Percentiles rank a stretch among this genome's conserved stretches.
Evolutionary conservation across 768 basidiomycete genomes (phyloP).

Genomic region (Boletus pseudopeckii): DNA sequence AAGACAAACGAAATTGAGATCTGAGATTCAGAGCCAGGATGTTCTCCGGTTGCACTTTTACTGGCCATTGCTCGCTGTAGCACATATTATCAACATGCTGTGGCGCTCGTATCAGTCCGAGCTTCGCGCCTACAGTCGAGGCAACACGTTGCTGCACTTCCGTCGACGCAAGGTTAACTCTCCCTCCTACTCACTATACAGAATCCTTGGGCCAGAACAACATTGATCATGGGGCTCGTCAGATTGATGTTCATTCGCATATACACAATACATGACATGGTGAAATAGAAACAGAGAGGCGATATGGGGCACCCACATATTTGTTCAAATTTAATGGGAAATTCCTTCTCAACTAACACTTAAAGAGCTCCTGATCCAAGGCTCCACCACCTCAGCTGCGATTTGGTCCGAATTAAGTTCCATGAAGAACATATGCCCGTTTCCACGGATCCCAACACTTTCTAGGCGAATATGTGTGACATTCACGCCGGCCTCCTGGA

Average conservation of each 20-base stretch:
- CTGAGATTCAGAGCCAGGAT: neutral
- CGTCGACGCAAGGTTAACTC: neutral
- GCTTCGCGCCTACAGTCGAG: no score
- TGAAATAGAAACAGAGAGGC: no score
- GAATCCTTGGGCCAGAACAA: neutral
- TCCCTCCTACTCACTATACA: neutral
- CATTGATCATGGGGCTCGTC: neutral
- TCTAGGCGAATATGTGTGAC: slow-evolving; percentile 40
- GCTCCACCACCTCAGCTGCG: slow-evolving; percentile 37
- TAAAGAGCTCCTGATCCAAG: slow-evolving; percentile 35
- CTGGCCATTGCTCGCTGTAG: neutral
- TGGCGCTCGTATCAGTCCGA: neutral
- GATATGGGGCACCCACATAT: neutral
- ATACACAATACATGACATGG: neutral
- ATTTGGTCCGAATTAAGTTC: slow-evolving; percentile 47
- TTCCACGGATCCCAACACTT: slow-evolving; percentile 47
- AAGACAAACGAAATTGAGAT: neutral
- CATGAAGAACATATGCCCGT: slow-evolving; percentile 58
- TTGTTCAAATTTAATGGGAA: no score
- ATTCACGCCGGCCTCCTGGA: slow-evolving; percentile 43
- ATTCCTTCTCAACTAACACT: neutral
- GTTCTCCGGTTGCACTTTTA: neutral
- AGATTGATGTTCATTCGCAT: neutral
- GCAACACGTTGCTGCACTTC: neutral
- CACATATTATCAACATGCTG: neutral